Conservation (phyloP, 371 early-diverging fungal genomes). For the Saksenaea vasiformis region DNA sequence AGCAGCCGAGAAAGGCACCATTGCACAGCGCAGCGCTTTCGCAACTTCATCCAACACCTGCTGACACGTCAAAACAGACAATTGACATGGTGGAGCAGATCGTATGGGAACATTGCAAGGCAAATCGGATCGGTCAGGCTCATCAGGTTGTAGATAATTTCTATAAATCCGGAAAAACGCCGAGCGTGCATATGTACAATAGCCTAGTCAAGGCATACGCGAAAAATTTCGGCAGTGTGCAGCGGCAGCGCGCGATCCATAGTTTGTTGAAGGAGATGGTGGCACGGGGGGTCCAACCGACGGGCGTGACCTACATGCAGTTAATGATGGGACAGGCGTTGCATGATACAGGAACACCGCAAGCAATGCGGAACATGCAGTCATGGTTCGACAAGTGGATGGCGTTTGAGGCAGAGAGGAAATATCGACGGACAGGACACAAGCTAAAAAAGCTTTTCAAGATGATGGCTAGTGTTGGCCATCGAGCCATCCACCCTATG, state of each 20-base stretch:
- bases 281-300: constrained; percentile 9
- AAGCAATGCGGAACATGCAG: background rate
- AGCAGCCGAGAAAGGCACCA: background rate
- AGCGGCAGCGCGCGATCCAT: constrained; percentile 5
- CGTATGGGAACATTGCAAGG: constrained; percentile 7
- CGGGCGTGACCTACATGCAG: constrained; percentile 11
- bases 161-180: constrained; percentile 11
- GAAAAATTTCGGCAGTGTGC: constrained; percentile 8
- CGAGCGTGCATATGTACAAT: constrained; percentile 8
- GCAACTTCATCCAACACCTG: background rate
- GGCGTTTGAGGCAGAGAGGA: constrained; percentile 5
- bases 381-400: constrained; percentile 9
- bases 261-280: constrained; percentile 16
- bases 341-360: background rate
- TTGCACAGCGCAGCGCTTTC: background rate
- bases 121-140: constrained; percentile 9
- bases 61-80: background rate
- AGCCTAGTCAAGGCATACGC: constrained; percentile 14
- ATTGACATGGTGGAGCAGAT: constrained; percentile 12
- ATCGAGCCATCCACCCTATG: constrained; percentile 8
- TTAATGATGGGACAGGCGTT: constrained; percentile 12
- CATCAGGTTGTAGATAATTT: constrained; percentile 9
- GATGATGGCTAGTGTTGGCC: constrained; percentile 11
- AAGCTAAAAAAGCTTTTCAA: constrained; percentile 10
- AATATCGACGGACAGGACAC: constrained; percentile 2